Conservation (phyloP, 176 grass and related monocot genomes). For the Musa itinerans region DNA sequence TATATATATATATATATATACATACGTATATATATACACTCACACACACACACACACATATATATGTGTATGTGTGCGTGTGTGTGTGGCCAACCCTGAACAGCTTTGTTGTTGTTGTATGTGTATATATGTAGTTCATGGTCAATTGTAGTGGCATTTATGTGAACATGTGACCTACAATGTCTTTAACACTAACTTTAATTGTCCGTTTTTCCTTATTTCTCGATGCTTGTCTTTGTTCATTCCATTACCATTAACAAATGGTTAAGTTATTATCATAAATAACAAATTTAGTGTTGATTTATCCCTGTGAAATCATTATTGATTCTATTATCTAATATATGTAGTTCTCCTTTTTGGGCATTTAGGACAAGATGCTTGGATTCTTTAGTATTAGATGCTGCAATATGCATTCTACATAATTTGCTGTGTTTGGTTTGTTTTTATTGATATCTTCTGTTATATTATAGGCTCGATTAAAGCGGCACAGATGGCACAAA, state of each 20-base stretch:
- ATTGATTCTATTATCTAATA: background rate
- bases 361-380: background rate
- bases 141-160: no score
- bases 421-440: background rate
- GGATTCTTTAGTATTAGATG: background rate
- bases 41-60: no score
- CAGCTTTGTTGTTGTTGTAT: no score
- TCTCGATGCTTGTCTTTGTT: background rate
- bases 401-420: background rate
- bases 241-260: background rate
- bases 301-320: background rate
- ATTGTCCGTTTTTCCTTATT: no score
- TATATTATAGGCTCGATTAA: conserved; percentile 51
- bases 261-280: background rate
- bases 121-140: no score
- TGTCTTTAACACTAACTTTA: no score
- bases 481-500: conserved; percentile 88
- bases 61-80: no score
- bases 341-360: background rate
- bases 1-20: no score
- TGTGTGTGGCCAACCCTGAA: no score
- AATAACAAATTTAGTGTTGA: background rate
- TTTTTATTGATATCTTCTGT: background rate
- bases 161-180: no score
- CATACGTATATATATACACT: no score